These are phyloP conservation scores for Cryptococcus depauperatus DNA, from an alignment of 1,284 basidiomycete genomes.

Conservation along the genomic window DNA sequence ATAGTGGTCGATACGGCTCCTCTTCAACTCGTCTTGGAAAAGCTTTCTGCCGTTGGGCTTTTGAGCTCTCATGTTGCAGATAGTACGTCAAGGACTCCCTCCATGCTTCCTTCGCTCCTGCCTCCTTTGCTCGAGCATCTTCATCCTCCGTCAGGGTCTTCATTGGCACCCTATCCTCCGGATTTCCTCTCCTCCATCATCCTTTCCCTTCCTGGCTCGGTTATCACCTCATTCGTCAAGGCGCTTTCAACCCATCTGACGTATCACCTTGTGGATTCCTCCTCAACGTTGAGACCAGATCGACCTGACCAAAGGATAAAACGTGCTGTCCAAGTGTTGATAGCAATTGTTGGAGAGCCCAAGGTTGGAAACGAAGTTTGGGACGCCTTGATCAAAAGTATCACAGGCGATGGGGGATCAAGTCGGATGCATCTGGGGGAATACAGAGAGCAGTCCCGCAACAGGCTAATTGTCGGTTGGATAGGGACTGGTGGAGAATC, in stretches of 20 bases:
- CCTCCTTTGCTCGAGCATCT: conserved; percentile 44
- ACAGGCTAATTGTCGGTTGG: conserved; percentile 34
- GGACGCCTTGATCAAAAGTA: conserved; percentile 18
- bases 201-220: conserved; percentile 52
- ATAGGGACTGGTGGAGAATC: conserved; percentile 24
- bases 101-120: conserved; percentile 28
- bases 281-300: conserved; percentile 9
- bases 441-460: conserved; percentile 11
- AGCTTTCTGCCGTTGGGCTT: conserved; percentile 27
- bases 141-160: conserved; percentile 46
- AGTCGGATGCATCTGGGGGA: conserved; percentile 1
- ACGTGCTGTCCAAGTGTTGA: conserved; percentile 19
- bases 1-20: conserved; percentile 10
- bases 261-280: conserved; percentile 5
- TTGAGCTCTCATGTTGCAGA: conserved; percentile 11
- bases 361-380: conserved; percentile 25
- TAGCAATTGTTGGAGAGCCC: conserved; percentile 23
- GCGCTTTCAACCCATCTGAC: conserved; percentile 24
- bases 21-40: conserved; percentile 21
- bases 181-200: conserved; percentile 56
- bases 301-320: conserved; percentile 17
- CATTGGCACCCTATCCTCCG: conserved; percentile 52
- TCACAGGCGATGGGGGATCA: conserved; percentile 4
- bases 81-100: conserved; percentile 14
- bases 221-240: conserved; percentile 21